A percentile compares a stretch with the other conserved stretches of the same genome.
Conservation (phyloP, 768 basidiomycete species). For the Tulasnella sp. region DNA sequence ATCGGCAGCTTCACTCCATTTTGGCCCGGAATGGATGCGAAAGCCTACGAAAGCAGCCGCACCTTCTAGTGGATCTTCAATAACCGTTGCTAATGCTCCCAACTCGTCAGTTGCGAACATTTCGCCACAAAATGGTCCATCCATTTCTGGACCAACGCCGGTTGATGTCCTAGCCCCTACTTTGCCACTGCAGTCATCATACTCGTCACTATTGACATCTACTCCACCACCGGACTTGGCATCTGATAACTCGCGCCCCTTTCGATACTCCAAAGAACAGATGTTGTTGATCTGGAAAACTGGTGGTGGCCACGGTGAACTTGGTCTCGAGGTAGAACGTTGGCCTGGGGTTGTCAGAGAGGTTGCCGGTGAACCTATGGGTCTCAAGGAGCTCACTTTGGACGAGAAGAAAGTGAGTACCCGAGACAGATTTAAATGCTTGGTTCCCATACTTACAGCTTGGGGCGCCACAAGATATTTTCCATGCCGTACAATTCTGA, state of each 20-base stretch:
- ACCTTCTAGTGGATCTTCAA: neutral
- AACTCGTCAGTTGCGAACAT: neutral
- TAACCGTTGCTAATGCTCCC: neutral
- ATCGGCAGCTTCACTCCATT: conserved; percentile 59
- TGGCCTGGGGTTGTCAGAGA: conserved; percentile 85
- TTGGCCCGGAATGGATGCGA: conserved; percentile 90
- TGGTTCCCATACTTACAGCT: conserved; percentile 7
- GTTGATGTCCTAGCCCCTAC: conserved; percentile 38
- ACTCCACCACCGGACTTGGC: conserved; percentile 35
- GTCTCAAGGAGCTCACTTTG: conserved; percentile 66
- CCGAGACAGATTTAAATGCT: conserved; percentile 10
- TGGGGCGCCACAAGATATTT: conserved; percentile 2
- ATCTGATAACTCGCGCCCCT: conserved; percentile 58
- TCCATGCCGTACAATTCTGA: conserved; percentile 14
- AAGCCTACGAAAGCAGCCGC: conserved; percentile 35
- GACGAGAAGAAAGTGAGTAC: conserved; percentile 72
- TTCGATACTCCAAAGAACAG: conserved; percentile 77
- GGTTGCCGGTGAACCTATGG: conserved; percentile 53
- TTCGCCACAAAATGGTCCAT: conserved; percentile 21
- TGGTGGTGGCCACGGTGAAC: conserved; percentile 54
- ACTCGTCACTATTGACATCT: conserved; percentile 54
- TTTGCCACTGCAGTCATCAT: conserved; percentile 41
- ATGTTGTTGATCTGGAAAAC: conserved; percentile 74
- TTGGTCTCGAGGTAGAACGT: conserved; percentile 75
- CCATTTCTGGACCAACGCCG: conserved; percentile 31